A percentile compares a stretch with the other conserved stretches of the same genome.
These are phyloP conservation scores for Mycena chlorophos DNA, from an alignment of 768 basidiomycete species.

Conservation along the genomic window DNA sequence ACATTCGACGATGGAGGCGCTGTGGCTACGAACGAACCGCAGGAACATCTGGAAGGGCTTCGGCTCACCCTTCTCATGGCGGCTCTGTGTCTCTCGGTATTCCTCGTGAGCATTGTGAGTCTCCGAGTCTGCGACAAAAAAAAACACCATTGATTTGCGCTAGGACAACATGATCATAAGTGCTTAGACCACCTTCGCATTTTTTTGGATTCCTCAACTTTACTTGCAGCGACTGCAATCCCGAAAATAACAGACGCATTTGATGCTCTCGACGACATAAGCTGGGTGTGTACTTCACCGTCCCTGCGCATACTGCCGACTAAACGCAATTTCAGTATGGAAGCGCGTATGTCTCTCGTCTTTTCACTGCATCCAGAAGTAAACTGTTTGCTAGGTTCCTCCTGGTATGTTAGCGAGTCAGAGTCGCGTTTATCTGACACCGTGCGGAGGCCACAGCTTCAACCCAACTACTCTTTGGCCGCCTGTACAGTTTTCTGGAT, in stretches of 20 bases:
- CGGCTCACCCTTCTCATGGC: too few relatives aligned
- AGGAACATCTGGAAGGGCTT: too few relatives aligned
- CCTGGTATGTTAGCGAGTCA: background rate
- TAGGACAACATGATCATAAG: too few relatives aligned
- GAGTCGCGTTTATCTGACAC: background rate
- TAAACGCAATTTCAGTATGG: background rate
- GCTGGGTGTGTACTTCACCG: background rate
- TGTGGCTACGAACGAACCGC: too few relatives aligned
- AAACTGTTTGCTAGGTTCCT: background rate
- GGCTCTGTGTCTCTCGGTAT: too few relatives aligned
- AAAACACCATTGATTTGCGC: too few relatives aligned
- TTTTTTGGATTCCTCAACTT: too few relatives aligned
- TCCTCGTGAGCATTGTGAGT: too few relatives aligned
- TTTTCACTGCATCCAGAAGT: background rate
- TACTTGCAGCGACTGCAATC: background rate
- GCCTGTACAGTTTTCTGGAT: constrained; percentile 24
- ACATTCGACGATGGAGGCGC: too few relatives aligned
- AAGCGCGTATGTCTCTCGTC: background rate
- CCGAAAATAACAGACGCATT: background rate
- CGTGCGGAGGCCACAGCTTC: background rate
- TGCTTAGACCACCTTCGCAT: too few relatives aligned
- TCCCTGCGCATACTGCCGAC: background rate
- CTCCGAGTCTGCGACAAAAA: too few relatives aligned
- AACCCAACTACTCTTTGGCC: background rate
- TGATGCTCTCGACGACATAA: background rate